Evolutionary conservation across 164 flowering plant species (phyloP).

Genomic region (Taxillus chinensis): DNA sequence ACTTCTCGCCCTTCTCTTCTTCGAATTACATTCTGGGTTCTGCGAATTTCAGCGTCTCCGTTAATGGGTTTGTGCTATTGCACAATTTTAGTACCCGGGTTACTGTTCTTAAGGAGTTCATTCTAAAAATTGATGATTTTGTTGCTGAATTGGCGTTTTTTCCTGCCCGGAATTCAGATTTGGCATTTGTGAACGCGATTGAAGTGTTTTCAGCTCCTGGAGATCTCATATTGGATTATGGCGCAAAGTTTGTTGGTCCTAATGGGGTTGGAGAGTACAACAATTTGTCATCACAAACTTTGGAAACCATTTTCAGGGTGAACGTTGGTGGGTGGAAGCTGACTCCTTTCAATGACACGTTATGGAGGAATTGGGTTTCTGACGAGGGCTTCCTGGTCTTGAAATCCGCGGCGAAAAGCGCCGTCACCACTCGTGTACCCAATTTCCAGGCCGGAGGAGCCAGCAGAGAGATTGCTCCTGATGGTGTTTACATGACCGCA

Average conservation of each 20-base stretch:
- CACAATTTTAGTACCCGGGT: constrained; percentile 14
- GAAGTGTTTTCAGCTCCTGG: constrained; percentile 74
- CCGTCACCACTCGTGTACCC: constrained; percentile 18
- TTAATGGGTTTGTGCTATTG: constrained; percentile 30
- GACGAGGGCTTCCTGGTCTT: constrained; percentile 49
- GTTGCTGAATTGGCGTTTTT: constrained; percentile 31
- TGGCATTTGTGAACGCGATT: constrained; percentile 63
- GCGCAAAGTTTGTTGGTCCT: constrained; percentile 19
- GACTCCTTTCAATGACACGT: constrained; percentile 62
- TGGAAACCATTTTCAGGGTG: constrained; percentile 55
- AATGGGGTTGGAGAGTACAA: constrained; percentile 20
- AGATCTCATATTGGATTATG: constrained; percentile 36
- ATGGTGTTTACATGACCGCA: constrained; percentile 72
- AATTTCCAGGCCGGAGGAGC: constrained; percentile 44
- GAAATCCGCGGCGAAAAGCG: constrained; percentile 44
- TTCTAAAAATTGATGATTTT: constrained; percentile 23
- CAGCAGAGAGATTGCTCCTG: constrained; percentile 57
- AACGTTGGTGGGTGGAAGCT: constrained; percentile 68
- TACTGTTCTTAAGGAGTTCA: constrained; percentile 42
- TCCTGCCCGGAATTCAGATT: constrained; percentile 21
- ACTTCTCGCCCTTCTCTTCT: constrained; percentile 46
- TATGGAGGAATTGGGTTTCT: constrained; percentile 79
- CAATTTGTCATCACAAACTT: constrained; percentile 24
- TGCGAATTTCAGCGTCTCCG: constrained; percentile 39
- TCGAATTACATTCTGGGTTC: constrained; percentile 20